Base-by-base conservation (phyloP, 148 eudicot genomes). In the Spergularia marina region DNA sequence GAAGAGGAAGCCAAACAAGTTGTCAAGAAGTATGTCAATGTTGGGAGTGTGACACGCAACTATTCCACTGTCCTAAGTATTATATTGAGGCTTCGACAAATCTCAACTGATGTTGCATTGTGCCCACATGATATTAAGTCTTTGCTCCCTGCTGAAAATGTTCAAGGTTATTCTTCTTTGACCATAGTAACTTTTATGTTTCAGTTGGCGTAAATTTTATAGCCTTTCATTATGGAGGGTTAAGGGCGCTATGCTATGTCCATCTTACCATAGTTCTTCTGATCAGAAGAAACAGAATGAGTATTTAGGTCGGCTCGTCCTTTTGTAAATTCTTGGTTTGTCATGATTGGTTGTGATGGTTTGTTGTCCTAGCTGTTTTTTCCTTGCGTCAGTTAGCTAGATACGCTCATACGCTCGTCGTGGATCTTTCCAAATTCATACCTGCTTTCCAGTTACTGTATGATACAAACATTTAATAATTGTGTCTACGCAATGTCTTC, bases 41-140 rank as follows among this genome's bases (percentile, higher is more conserved):
- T 74, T 70, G 93, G 85, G 21, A 87, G 76, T 57, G 84, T 87
- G 30, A 88, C 85, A 40, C 85, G 83, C 79, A 82, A 90, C 77
- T 95, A 87, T 76, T 76, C 89, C 16, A 90, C 91, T 63, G 89
- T 95, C 58, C 91, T 95, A 17, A 83, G 90, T 77, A 82, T 92
- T 59, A 84, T 95, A 51, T 84, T 95, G 82, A 87, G 97, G 67
- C 97, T 95, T 80, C 96, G 98, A 53, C 98, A 95, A 77, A 88
- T 92, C 15, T 92, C 97, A 70, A 88, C 92, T 56, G 87, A 92
- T 88, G 47, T 89, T 40, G 91, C 96, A 61, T 83, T 92, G 81
- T 92, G 96, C 82, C 98, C 98, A 39, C 77, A 88, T 60, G 96
- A 94, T 76, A 80, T 95, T 39, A 86, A 59, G 78, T 83, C 93